Evolutionary conservation across 2,329 filamentous ascomycete genomes (phyloP), one percentile per base, ranked within the genome.

Genomic region (Aspergillus phoenicis): DNA sequence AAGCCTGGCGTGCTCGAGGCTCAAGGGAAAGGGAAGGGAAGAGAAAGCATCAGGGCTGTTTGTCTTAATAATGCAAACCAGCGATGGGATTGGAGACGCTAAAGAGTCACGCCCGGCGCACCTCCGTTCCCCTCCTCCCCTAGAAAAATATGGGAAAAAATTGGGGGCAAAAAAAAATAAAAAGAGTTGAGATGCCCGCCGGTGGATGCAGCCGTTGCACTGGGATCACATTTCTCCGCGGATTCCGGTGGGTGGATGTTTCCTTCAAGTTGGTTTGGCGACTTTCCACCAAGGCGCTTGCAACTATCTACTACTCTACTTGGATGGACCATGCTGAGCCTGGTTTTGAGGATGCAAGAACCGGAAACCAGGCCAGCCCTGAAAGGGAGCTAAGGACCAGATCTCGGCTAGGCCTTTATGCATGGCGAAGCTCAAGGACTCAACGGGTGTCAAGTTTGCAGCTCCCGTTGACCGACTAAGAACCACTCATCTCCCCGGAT

Each of bases 31-130:
- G 28, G 49, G 15, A 33, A 36, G 49, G 24, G 26, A 6, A 30
- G 26, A 30, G 45, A 22, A 7, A 49, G 22, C 45, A 28, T 24
- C 10, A 15, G 45, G 24, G 26, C 11, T 51, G 47, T 51, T 51
- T 51, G 47, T 30, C 47, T 51, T 51, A 51, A 51, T 51, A 51
- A 51, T 51, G 47, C 47, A 51, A 47, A 43, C 13, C 39, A n/a
- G 53, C 53, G 39, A 47, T 56, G 39, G 36, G 39, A 36, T 56
- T 33, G 41, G 39, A 56, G 53, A 47, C 53, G 39, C 53, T 56
- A 56, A 33, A 47, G 13, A 45, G 10, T 47, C 26, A 45, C 36
- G 24, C 17, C n/a, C 39, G 53, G 53, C 53, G 39, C 41, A 45
- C 39, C 39, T 26, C 41, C 24, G n/a, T 45, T 26, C 53, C 39